Evolutionary conservation across 306 rosid genomes (phyloP).

Genomic region (Trifolium fragiferum): DNA sequence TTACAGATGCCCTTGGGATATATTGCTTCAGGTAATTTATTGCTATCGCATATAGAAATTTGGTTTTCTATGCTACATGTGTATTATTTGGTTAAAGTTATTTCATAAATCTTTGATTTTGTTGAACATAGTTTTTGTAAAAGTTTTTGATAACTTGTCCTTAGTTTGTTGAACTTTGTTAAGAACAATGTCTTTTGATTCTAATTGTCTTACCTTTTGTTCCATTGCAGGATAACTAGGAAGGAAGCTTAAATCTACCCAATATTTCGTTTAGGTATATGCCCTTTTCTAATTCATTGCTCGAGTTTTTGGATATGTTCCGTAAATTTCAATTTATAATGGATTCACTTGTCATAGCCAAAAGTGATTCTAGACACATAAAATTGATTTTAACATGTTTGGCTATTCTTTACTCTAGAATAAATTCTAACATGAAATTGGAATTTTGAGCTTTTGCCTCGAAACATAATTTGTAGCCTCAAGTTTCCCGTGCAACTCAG

Average conservation of each 20-base stretch:
- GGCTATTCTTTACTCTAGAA: neutral
- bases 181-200: conserved; percentile 17
- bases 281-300: conserved; percentile 33
- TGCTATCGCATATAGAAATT: conserved; percentile 7
- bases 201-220: conserved; percentile 30
- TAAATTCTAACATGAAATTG: neutral
- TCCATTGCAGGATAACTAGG: conserved; percentile 75
- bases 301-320: conserved; percentile 7
- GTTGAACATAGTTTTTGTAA: neutral
- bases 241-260: conserved; percentile 73
- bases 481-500: neutral
- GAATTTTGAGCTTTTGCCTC: neutral
- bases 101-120: neutral
- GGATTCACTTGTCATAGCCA: neutral
- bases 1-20: conserved; percentile 84
- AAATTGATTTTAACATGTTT: neutral
- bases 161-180: neutral
- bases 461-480: neutral
- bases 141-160: neutral
- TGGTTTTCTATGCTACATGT: conserved; percentile 14
- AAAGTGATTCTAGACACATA: neutral
- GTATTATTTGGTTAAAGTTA: conserved; percentile 16
- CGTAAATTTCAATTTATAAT: conserved; percentile 13
- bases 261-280: conserved; percentile 48
- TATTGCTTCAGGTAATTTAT: conserved; percentile 80